These are phyloP conservation scores for Fusarium camptoceras DNA, from an alignment of 2,329 filamentous ascomycete genomes.

Conservation along the genomic window DNA sequence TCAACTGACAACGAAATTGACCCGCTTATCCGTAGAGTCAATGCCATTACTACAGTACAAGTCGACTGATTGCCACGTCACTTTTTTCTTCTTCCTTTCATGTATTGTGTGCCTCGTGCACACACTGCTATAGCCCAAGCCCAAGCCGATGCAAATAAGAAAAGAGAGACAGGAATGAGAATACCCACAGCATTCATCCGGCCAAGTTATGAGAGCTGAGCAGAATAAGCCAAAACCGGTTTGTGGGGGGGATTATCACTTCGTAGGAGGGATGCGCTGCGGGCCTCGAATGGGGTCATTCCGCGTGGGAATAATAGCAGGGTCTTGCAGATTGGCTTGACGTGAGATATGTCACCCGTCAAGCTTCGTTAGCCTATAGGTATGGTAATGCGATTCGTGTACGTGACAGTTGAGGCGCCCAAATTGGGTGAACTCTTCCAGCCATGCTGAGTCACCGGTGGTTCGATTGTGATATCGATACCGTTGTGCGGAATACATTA, in stretches of 20 bases:
- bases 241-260: constrained; percentile 32
- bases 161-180: background rate
- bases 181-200: constrained; percentile 21
- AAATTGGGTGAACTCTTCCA: constrained; percentile 16
- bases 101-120: background rate
- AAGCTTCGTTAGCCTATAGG: constrained; percentile 9
- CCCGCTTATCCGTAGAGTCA: constrained; percentile 19
- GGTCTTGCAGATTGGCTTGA: background rate
- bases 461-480: constrained; percentile 32
- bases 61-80: constrained; percentile 26
- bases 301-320: constrained; percentile 10
- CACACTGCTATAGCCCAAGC: background rate
- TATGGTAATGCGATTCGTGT: constrained; percentile 20
- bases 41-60: constrained; percentile 12
- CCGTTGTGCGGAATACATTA: background rate
- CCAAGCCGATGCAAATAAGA: background rate
- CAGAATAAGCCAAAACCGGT: constrained; percentile 36
- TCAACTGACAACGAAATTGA: constrained; percentile 12
- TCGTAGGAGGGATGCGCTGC: constrained; percentile 34
- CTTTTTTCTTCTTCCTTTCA: constrained; percentile 18
- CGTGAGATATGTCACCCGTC: constrained; percentile 14
- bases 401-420: constrained; percentile 3
- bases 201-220: constrained; percentile 15
- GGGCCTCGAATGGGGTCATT: constrained; percentile 32
- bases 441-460: constrained; percentile 32